These are phyloP conservation scores for Penicillium janthinellum DNA, from an alignment of 2,329 filamentous ascomycete genomes.

Conservation along the genomic window DNA sequence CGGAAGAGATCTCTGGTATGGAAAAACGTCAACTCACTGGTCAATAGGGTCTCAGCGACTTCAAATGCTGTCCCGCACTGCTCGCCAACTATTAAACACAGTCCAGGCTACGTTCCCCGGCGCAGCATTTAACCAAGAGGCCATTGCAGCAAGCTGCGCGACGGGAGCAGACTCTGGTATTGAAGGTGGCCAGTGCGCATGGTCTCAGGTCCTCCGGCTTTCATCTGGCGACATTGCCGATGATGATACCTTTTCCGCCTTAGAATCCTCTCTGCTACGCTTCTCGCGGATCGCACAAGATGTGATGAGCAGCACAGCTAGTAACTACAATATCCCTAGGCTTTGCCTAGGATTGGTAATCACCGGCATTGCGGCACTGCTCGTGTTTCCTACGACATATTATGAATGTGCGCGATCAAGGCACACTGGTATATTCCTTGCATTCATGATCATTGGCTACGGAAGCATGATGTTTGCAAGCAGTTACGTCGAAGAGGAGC, in stretches of 20 bases:
- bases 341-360: conserved; percentile 40
- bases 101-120: conserved; percentile 71
- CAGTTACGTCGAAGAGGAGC: conserved; percentile 97
- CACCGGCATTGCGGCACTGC: conserved; percentile 46
- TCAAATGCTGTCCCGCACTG: conserved; percentile 75
- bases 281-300: conserved; percentile 75
- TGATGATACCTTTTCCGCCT: conserved; percentile 16
- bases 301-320: conserved; percentile 84
- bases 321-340: conserved; percentile 77
- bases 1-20: too few species aligned
- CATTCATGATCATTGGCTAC: conserved; percentile 63
- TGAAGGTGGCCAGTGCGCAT: conserved; percentile 68
- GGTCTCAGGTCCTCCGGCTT: conserved; percentile 51
- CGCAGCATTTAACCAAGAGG: conserved; percentile 49
- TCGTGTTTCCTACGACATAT: conserved; percentile 37
- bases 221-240: conserved; percentile 13
- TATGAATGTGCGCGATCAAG: conserved; percentile 31
- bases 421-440: conserved; percentile 44
- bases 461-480: conserved; percentile 94
- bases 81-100: conserved; percentile 75
- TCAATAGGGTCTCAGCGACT: conserved; percentile 55
- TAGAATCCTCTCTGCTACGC: conserved; percentile 36
- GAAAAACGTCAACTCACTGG: conserved; percentile 12
- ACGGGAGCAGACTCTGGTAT: conserved; percentile 38
- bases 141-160: conserved; percentile 25